Evolutionary conservation across 768 basidiomycete species (phyloP).

Genomic region (Tricholoma matsutake): DNA sequence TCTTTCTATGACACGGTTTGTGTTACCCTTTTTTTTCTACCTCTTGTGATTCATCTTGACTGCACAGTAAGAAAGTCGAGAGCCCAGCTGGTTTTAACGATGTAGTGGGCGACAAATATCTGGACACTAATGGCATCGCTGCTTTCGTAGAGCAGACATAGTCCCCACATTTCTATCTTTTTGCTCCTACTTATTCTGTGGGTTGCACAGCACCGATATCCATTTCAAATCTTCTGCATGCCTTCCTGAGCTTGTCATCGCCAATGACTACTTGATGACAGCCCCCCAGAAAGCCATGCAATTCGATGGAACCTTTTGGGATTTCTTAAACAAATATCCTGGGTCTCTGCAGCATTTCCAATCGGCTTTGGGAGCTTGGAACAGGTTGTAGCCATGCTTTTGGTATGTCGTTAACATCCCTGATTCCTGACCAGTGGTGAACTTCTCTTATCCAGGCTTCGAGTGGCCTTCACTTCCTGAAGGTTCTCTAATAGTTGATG

Average conservation of each 20-base stretch:
- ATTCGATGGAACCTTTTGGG: not conserved
- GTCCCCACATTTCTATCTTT: not conserved
- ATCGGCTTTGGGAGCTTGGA: not conserved
- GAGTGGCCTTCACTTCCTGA: slow-evolving; percentile 14
- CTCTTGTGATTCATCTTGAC: not conserved
- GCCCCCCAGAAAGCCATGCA: not conserved
- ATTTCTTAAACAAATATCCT: not conserved
- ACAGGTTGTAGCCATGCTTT: slow-evolving; percentile 2
- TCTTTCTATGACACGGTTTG: slow-evolving; percentile 16
- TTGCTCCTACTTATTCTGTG: not conserved
- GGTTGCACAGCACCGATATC: not conserved
- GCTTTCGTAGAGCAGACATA: not conserved
- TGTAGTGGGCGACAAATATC: not conserved
- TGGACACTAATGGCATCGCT: not conserved
- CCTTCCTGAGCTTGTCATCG: not conserved
- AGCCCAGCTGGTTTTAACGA: not conserved
- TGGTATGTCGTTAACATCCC: not conserved
- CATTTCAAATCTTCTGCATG: not conserved
- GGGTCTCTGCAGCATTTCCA: not conserved
- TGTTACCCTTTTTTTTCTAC: not conserved
- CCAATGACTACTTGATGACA: not conserved
- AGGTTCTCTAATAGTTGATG: slow-evolving; percentile 25
- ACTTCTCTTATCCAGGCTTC: slow-evolving; percentile 13
- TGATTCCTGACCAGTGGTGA: not conserved
- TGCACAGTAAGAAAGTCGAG: not conserved